Percentiles rank a stretch among this genome's conserved stretches.
Evolutionary conservation across 768 basidiomycete species (phyloP).

Genomic region (Dacryopinax primogenitus): DNA sequence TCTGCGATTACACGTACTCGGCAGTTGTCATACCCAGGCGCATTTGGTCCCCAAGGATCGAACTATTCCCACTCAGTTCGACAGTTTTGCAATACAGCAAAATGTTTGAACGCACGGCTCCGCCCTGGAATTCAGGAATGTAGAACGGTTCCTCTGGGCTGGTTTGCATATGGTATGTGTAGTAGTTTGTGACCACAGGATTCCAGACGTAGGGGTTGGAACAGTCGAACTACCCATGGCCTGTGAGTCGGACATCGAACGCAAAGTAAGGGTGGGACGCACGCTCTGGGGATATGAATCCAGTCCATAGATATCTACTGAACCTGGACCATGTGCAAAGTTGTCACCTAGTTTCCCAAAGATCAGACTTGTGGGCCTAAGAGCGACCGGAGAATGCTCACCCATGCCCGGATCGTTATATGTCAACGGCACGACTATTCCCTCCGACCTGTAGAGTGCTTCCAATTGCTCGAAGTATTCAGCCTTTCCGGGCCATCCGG

Average conservation of each 20-base stretch:
- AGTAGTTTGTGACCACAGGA: constrained; percentile 50
- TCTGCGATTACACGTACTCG: constrained; percentile 1
- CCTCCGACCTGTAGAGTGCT: constrained; percentile 39
- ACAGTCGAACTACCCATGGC: constrained; percentile 67
- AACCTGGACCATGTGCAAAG: constrained; percentile 64
- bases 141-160: constrained; percentile 46
- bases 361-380: neutral
- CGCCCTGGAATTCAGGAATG: constrained; percentile 47
- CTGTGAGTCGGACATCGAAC: constrained; percentile 43
- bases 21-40: constrained; percentile 35
- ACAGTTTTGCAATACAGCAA: neutral
- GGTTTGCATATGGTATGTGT: constrained; percentile 43
- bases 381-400: neutral
- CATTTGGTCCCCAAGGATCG: constrained; percentile 67
- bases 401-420: constrained; percentile 56
- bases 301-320: constrained; percentile 58
- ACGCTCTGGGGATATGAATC: constrained; percentile 17
- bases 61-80: constrained; percentile 55
- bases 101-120: constrained; percentile 3
- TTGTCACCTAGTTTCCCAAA: constrained; percentile 25
- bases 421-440: constrained; percentile 54
- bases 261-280: constrained; percentile 12
- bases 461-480: constrained; percentile 56
- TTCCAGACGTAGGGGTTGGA: constrained; percentile 56
- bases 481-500: constrained; percentile 27